A percentile compares a stretch with the other conserved stretches of the same genome.
Conservation (phyloP, 768 basidiomycete species). For the Mycena kentingensis region DNA sequence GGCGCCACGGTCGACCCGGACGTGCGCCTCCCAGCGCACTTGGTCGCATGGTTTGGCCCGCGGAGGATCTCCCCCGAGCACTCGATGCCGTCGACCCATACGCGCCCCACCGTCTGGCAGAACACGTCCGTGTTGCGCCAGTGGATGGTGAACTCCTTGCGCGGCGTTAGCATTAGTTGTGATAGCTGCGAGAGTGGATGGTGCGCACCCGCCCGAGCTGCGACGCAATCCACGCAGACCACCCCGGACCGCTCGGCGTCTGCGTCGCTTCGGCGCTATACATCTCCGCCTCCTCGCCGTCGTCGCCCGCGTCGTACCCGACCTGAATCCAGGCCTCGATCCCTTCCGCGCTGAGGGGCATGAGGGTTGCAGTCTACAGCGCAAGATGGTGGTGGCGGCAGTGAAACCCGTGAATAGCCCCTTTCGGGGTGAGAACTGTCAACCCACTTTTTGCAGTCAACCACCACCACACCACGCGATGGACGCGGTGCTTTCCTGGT, state of each 20-base stretch:
- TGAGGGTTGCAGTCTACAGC: not conserved
- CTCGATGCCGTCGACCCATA: slow-evolving; percentile 20
- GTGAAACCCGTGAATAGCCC: not conserved
- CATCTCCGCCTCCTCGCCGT: slow-evolving; percentile 1
- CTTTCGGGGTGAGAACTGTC: not conserved
- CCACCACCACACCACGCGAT: slow-evolving; percentile 4
- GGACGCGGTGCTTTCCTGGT: slow-evolving; percentile 51
- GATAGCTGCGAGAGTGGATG: not conserved
- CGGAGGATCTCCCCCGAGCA: slow-evolving; percentile 16
- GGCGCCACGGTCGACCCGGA: slow-evolving; percentile 6
- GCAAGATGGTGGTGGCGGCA: not conserved
- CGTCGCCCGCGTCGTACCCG: not conserved
- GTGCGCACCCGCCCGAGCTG: slow-evolving; percentile 17
- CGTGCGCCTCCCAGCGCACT: slow-evolving; percentile 8
- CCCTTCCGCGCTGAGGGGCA: slow-evolving; percentile 6
- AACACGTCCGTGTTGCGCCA: slow-evolving; percentile 21
- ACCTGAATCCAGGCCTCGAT: slow-evolving; percentile 15
- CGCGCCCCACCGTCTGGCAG: slow-evolving; percentile 13
- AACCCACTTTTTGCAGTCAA: not conserved
- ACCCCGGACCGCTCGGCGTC: slow-evolving; percentile 8
- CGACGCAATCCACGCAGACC: slow-evolving; percentile 13
- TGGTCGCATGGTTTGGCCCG: slow-evolving; percentile 10
- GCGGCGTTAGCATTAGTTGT: not conserved
- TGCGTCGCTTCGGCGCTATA: slow-evolving; percentile 6
- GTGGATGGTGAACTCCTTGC: slow-evolving; percentile 16